Conservation (phyloP, 148 eudicot species). For the Diospyros kaki region DNA sequence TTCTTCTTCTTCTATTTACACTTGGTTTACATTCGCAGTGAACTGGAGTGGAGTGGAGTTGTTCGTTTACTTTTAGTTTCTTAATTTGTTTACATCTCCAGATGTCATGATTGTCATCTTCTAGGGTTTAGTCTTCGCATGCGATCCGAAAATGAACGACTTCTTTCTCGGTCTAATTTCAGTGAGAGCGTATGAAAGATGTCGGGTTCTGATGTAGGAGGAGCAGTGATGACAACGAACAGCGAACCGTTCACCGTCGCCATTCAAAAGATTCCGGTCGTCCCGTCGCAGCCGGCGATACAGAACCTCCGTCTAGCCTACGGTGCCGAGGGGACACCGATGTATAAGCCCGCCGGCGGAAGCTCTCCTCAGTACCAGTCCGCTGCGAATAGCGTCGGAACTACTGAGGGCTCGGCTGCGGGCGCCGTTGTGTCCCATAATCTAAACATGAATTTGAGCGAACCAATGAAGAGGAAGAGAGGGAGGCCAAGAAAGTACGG, state of each 20-base stretch:
- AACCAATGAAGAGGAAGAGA: constrained; percentile 36
- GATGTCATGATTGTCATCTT: too few relatives aligned
- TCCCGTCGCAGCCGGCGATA: constrained; percentile 10
- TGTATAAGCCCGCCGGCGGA: constrained; percentile 23
- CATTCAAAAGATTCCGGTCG: neutral
- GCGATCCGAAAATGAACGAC: too few relatives aligned
- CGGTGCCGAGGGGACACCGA: constrained; percentile 21
- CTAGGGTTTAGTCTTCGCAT: too few relatives aligned
- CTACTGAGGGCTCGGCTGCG: neutral
- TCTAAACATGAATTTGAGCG: constrained; percentile 17
- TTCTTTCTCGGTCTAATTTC: too few relatives aligned
- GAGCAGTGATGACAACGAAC: constrained; percentile 11
- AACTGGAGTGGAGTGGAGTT: neutral
- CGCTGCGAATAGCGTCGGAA: neutral
- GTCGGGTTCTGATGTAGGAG: constrained; percentile 23
- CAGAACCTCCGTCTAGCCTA: constrained; percentile 21
- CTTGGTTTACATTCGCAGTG: neutral
- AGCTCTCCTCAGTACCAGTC: constrained; percentile 16
- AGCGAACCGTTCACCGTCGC: constrained; percentile 13
- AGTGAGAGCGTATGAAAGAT: neutral
- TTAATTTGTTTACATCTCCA: too few relatives aligned
- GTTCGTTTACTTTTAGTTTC: too few relatives aligned
- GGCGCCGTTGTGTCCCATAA: constrained; percentile 5
- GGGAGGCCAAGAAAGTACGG: constrained; percentile 59
- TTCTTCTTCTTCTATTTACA: neutral